Conservation (phyloP, 768 basidiomycete genomes). For the Pleurotus salmoneostramineus region DNA sequence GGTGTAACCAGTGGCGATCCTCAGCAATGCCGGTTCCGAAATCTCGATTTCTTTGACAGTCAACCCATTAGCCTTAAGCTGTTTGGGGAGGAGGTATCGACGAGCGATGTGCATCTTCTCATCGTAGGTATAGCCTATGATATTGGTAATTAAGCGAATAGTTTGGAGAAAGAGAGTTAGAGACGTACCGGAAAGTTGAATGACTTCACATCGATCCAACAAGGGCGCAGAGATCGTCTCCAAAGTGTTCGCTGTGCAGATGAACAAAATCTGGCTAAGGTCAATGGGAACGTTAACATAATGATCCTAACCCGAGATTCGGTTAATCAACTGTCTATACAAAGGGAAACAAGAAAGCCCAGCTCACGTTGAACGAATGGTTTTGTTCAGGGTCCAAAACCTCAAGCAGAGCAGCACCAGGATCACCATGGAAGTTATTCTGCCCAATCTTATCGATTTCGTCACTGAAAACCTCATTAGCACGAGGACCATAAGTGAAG, state of each 20-base stretch:
- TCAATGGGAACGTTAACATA: slow-evolving; percentile 89
- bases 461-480: slow-evolving; percentile 40
- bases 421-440: slow-evolving; percentile 89
- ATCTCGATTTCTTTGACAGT: slow-evolving; percentile 55
- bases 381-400: slow-evolving; percentile 96
- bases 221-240: slow-evolving; percentile 88
- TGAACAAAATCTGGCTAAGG: slow-evolving; percentile 84
- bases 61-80: slow-evolving; percentile 76
- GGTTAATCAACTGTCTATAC: background rate
- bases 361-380: slow-evolving; percentile 66
- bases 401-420: slow-evolving; percentile 85
- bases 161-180: background rate
- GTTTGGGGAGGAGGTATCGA: slow-evolving; percentile 87
- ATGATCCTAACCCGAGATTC: slow-evolving; percentile 61
- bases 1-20: slow-evolving; percentile 78
- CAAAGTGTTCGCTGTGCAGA: slow-evolving; percentile 88
- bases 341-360: background rate
- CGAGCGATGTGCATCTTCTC: slow-evolving; percentile 91
- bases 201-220: slow-evolving; percentile 85
- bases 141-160: background rate
- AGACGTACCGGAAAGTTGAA: slow-evolving; percentile 66
- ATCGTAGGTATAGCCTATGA: slow-evolving; percentile 73
- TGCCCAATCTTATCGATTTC: slow-evolving; percentile 92
- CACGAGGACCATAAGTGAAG: background rate
- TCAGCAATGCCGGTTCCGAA: slow-evolving; percentile 65